Base-by-base conservation (phyloP, 768 basidiomycete genomes). In the Kwoniella dejecticola region DNA sequence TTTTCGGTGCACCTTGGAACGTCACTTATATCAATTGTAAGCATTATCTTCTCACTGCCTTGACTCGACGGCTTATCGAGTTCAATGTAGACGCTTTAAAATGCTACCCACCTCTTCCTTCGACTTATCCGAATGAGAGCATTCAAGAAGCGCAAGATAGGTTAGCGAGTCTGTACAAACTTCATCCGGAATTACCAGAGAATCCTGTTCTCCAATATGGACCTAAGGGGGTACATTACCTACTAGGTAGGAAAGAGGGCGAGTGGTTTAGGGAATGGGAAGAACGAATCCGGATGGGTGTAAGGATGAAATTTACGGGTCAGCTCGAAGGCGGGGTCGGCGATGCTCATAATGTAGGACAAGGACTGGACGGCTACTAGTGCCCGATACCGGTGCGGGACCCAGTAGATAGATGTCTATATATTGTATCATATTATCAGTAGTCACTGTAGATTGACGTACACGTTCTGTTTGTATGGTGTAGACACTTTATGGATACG, bases 241-340 rank as follows among this genome's bases (percentile, higher is more conserved):
- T 69, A 65, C 70, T 85, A 1, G 90, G 90, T 4, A 70, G 85
- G 57, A 82, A 82, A 62, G 91, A 91, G 77, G 87, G 86, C 7
- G 84, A 87, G 63, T 93, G 90, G 90, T 88, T 90, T 75, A 83
- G 82, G 74, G 81, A 81, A 54, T 91, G 90, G 89, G 88, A 91
- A 70, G 81, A 81, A 24, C 81, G 85, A 0, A 89, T 93, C 55
- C 81, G 80, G 42, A 82, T 84, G 23, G 85, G 85, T 0, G 88
- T 90, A 17, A 68, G 64, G 45, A 63, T 66, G 61, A 58, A 66
- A 41, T 69, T 67, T 60, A 50, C 60, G 44, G 72, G 72, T 2
- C 61, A 69, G 47, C 30, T 74, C 40, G 48, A 64, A 38, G 66
- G 63, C 15, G 66, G 68, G n/a, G 27, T 21, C 21, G 44, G n/a